Evolutionary conservation across 2,329 filamentous ascomycete genomes (phyloP), one percentile per base, ranked within the genome.

Genomic region (Fusarium sacchari): DNA sequence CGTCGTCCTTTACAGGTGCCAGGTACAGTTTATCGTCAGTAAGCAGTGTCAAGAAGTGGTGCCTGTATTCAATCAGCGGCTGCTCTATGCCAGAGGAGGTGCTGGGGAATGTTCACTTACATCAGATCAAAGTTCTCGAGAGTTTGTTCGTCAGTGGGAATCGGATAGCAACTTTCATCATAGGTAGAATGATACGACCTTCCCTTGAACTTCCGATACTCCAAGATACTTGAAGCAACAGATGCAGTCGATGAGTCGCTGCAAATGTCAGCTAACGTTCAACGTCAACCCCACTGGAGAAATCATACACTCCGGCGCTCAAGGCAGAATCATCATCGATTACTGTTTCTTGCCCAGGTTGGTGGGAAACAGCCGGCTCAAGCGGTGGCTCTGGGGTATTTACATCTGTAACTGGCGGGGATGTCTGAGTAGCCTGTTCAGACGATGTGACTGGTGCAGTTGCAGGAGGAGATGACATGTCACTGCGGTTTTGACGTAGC

Each of bases 171-270:
- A 14, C 55, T 69, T 1, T 56, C 65, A 13, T 64, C 43, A 14
- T 30, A 26, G 18, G 39, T 39, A 30, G 53, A 44, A 32, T 64
- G 65, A 12, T 69, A 64, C 14, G 59, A n/a, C 9, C 67, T 36
- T 7, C 67, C 67, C 12, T 70, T 68, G 15, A 56, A 68, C n/a
- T 64, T 64, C 18, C 67, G 67, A n/a, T 70, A 64, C 15, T 70
- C 47, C 9, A 69, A 17, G 15, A 70, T 64, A 15, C 67, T 70
- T 1, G 59, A 68, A 4, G 60, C 34, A 18, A 64, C 47, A 18
- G 67, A 69, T 26, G 60, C 55, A 2, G 60, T 65, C 15, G 66
- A 69, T 6, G 55, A 57, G 22, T 44, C 20, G 15, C 64, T 69
- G 15, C 2, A 11, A 7, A 44, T 3, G 15, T 62, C 18, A 52